phyloP scores from a whole-genome alignment of 805 yeast genomes.

The Deakozyma indianensis region DNA sequence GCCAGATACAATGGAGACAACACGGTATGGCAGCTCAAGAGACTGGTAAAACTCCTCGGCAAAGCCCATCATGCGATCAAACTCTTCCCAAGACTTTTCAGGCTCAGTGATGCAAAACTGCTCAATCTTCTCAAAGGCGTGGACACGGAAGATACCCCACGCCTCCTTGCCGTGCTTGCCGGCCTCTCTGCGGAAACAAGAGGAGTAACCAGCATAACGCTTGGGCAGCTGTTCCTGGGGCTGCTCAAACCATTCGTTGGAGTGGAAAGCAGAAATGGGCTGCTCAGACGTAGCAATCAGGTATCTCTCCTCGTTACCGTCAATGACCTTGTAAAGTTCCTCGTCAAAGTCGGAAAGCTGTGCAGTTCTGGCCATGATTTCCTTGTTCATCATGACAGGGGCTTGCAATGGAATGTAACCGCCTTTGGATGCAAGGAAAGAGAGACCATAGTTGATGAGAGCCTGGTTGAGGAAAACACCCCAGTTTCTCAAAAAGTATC shows the following conservation, averaged over 20 bases:
- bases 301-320: slow-evolving; percentile 96
- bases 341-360: slow-evolving; percentile 97
- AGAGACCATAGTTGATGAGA: slow-evolving; percentile 86
- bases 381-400: slow-evolving; percentile 99
- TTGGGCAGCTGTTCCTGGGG: slow-evolving; percentile 94
- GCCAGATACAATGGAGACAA: slow-evolving; percentile 96
- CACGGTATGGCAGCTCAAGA: slow-evolving; percentile 87
- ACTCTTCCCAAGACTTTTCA: slow-evolving; percentile 95
- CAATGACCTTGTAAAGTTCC: slow-evolving; percentile 91
- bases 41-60: slow-evolving; percentile 91
- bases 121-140: slow-evolving; percentile 95
- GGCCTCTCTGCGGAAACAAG: slow-evolving; percentile 99
- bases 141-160: slow-evolving; percentile 99
- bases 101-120: slow-evolving; percentile 95
- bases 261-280: slow-evolving; percentile 95
- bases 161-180: slow-evolving; percentile 99
- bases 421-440: slow-evolving; percentile 52
- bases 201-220: slow-evolving; percentile 94
- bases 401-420: slow-evolving; percentile 90
- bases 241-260: slow-evolving; percentile 95
- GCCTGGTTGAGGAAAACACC: slow-evolving; percentile 99
- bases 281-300: slow-evolving; percentile 98
- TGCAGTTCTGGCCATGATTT: slow-evolving; percentile 98
- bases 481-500: slow-evolving; percentile 84
- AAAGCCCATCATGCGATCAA: slow-evolving; percentile 82